Percentiles rank a stretch among this genome's conserved stretches.
phyloP scores from a whole-genome alignment of 2,329 filamentous ascomycete species.

The Phoma herbarum region DNA sequence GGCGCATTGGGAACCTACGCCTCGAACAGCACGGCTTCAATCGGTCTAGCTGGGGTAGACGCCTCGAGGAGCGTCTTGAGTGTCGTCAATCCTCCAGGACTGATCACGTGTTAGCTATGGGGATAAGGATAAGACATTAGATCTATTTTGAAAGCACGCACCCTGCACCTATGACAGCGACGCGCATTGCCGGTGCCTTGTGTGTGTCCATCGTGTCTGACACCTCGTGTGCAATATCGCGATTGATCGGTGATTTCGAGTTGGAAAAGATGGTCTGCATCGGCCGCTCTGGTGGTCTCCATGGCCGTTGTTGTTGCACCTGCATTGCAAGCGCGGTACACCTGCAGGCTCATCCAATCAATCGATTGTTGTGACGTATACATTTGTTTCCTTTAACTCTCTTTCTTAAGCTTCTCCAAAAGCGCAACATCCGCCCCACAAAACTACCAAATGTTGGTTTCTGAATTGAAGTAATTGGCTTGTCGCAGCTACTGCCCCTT shows the following conservation, averaged over 20 bases:
- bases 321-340: constrained; percentile 1
- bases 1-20: constrained; percentile 26
- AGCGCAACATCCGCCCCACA: constrained; percentile 3
- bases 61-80: constrained; percentile 45
- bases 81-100: constrained; percentile 40
- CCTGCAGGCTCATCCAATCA: constrained; percentile 7
- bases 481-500: constrained; percentile 19
- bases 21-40: constrained; percentile 59
- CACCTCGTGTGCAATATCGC: background rate
- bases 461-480: background rate
- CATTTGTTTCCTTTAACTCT: background rate
- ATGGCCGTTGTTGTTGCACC: constrained; percentile 1
- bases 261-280: background rate
- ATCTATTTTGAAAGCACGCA: constrained; percentile 14
- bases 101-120: constrained; percentile 17
- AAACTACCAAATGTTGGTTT: background rate
- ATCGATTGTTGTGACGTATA: constrained; percentile 1
- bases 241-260: background rate
- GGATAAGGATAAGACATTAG: too few species aligned
- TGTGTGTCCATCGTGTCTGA: constrained; percentile 21
- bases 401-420: background rate
- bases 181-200: constrained; percentile 32
- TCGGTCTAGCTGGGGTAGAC: constrained; percentile 42
- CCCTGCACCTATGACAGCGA: constrained; percentile 45
- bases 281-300: background rate